phyloP scores from a whole-genome alignment of 2,329 filamentous ascomycete species.

The Epichloe gansuensis region DNA sequence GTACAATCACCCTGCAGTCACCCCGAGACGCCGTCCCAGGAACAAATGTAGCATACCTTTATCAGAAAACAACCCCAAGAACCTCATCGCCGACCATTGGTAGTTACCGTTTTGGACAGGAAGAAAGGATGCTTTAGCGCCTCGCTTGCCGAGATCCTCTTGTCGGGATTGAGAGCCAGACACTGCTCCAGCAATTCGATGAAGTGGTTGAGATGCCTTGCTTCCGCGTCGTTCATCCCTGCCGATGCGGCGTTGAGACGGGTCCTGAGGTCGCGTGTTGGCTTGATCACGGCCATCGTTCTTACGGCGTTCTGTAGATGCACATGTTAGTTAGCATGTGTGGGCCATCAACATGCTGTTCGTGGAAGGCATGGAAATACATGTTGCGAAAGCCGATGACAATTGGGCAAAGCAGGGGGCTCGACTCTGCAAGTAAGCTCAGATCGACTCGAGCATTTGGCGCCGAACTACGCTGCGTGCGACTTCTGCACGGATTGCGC shows the following conservation, averaged over 20 bases:
- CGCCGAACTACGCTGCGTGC: conserved; percentile 3
- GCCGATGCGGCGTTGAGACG: conserved; percentile 62
- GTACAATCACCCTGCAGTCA: no score
- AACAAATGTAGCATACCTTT: background rate
- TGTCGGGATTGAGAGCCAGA: conserved; percentile 80
- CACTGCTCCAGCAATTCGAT: conserved; percentile 81
- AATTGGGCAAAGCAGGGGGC: background rate
- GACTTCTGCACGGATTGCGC: background rate
- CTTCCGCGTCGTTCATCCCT: conserved; percentile 60
- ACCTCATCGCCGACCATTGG: conserved; percentile 1
- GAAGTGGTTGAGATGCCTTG: conserved; percentile 69
- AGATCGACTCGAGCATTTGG: background rate
- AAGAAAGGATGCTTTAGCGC: conserved; percentile 88
- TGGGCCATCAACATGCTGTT: background rate
- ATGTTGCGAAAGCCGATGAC: background rate
- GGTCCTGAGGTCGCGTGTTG: conserved; percentile 69
- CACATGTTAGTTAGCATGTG: background rate
- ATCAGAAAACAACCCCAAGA: background rate
- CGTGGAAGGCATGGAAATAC: background rate
- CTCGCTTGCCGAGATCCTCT: conserved; percentile 74
- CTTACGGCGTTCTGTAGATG: conserved; percentile 47
- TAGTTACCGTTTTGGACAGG: conserved; percentile 20
- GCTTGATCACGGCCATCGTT: conserved; percentile 57
- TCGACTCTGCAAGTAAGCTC: background rate
- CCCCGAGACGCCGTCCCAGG: no score